These are phyloP conservation scores for Leishmania martiniquensis DNA, from an alignment of 208 protist species.

Conservation along the genomic window DNA sequence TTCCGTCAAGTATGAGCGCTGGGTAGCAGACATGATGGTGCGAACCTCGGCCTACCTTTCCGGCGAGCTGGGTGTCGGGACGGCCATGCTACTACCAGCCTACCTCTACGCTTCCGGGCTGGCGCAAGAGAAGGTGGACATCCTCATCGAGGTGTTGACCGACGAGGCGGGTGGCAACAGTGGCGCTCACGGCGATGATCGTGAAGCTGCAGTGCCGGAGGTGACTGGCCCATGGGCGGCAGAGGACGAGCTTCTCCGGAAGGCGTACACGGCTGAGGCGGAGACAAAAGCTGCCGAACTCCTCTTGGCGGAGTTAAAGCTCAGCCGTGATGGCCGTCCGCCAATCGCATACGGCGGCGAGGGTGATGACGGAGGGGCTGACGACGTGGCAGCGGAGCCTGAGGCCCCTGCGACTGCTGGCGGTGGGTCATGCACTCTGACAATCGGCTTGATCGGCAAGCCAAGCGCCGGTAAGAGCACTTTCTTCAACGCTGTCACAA, in stretches of 20 bases:
- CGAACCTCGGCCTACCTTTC: constrained; percentile 42
- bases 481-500: constrained; percentile 94
- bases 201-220: not conserved
- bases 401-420: not conserved
- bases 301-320: constrained; percentile 17
- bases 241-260: constrained; percentile 46
- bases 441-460: constrained; percentile 95
- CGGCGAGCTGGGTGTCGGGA: constrained; percentile 51
- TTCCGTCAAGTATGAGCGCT: constrained; percentile 56
- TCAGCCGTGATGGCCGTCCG: constrained; percentile 4
- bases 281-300: constrained; percentile 34
- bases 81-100: constrained; percentile 66
- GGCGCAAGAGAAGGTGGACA: constrained; percentile 35
- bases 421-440: constrained; percentile 64
- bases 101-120: constrained; percentile 56
- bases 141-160: constrained; percentile 39
- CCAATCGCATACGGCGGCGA: constrained; percentile 5
- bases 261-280: constrained; percentile 37
- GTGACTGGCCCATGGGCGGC: constrained; percentile 31
- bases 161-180: constrained; percentile 11
- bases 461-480: constrained; percentile 94
- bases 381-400: not conserved
- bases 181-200: constrained; percentile 15
- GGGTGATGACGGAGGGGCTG: constrained; percentile 1
- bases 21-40: constrained; percentile 48